Conservation (phyloP, 495 filamentous ascomycete species). For the Tuber indicum region DNA sequence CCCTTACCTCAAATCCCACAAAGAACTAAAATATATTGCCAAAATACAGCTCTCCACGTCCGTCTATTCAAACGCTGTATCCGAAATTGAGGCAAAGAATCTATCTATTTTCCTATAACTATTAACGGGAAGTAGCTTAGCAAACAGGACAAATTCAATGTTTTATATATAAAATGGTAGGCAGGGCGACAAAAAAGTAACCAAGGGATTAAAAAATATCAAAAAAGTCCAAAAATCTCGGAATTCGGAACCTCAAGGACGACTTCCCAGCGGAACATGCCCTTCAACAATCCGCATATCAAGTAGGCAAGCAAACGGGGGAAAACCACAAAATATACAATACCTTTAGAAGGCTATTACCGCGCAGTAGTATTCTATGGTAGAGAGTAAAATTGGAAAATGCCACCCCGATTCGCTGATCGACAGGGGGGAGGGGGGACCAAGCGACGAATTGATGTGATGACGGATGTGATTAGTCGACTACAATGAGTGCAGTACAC, state of each 20-base stretch:
- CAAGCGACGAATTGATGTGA: neutral
- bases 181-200: constrained; percentile 13
- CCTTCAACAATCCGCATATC: constrained; percentile 16
- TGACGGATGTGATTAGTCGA: neutral
- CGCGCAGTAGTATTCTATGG: neutral
- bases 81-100: constrained; percentile 17
- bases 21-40: neutral
- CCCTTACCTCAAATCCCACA: neutral
- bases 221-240: constrained; percentile 18
- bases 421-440: neutral
- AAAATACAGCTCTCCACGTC: constrained; percentile 13
- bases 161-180: constrained; percentile 9
- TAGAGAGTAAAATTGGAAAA: neutral
- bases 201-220: constrained; percentile 9
- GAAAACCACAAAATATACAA: neutral
- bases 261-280: constrained; percentile 11
- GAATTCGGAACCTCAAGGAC: constrained; percentile 20
- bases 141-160: neutral
- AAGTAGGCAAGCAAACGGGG: constrained; percentile 8
- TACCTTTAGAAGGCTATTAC: neutral
- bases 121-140: constrained; percentile 19
- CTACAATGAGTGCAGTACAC: neutral
- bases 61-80: constrained; percentile 5
- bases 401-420: neutral
- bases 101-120: constrained; percentile 30